Evolutionary conservation across 805 yeast species (phyloP).

Genomic region (Saturnispora zaruensis): DNA sequence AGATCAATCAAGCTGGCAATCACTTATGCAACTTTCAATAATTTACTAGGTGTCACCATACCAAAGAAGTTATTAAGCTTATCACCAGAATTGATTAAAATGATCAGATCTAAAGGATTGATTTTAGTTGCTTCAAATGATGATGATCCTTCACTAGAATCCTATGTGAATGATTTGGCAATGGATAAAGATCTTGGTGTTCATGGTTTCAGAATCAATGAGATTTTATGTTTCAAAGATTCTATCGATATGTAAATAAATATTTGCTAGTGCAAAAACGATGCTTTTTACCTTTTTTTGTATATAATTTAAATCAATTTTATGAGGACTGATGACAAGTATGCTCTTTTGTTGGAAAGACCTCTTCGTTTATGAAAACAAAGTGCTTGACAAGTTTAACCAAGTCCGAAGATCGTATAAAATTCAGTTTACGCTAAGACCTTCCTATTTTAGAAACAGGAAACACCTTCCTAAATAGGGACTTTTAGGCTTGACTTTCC

Average conservation of each 20-base stretch:
- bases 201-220: constrained; percentile 61
- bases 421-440: neutral
- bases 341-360: no score
- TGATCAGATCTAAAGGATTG: constrained; percentile 72
- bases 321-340: no score
- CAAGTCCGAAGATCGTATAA: no score
- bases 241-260: constrained; percentile 31
- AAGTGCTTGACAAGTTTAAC: neutral
- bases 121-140: constrained; percentile 53
- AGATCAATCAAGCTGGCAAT: constrained; percentile 78
- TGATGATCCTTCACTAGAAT: constrained; percentile 17
- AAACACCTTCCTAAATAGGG: constrained; percentile 8
- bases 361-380: no score
- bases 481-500: constrained; percentile 6
- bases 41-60: constrained; percentile 74
- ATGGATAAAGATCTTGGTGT: constrained; percentile 33
- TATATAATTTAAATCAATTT: no score
- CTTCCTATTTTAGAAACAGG: neutral
- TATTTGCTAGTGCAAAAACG: neutral
- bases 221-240: constrained; percentile 59
- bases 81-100: constrained; percentile 67
- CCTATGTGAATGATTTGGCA: constrained; percentile 11
- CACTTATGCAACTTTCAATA: constrained; percentile 70
- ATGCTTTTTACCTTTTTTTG: neutral
- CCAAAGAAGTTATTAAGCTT: constrained; percentile 61